phyloP scores from a whole-genome alignment of 2,329 filamentous ascomycete species.

The Hypoxylon sp. region DNA sequence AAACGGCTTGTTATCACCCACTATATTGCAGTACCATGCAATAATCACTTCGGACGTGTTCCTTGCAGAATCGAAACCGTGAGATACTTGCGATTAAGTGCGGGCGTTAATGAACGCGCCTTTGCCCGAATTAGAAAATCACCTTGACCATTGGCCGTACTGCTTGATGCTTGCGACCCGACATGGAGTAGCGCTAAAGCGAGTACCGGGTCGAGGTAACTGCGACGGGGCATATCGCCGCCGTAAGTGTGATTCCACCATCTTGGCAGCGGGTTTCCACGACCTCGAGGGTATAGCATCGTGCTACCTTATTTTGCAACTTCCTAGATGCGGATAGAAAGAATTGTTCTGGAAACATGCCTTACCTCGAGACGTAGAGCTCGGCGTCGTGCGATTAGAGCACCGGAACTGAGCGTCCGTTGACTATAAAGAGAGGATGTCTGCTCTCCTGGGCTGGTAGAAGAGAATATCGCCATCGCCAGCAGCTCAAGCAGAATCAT shows the following conservation, averaged over 20 bases:
- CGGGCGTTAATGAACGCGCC: constrained; percentile 13
- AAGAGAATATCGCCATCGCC: constrained; percentile 26
- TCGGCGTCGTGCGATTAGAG: constrained; percentile 10
- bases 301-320: constrained; percentile 19
- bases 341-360: constrained; percentile 22
- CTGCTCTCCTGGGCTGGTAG: constrained; percentile 5
- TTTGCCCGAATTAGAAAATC: constrained; percentile 27
- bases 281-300: constrained; percentile 4
- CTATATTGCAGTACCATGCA: no score
- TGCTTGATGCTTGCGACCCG: constrained; percentile 11
- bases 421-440: constrained; percentile 27
- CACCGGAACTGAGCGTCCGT: constrained; percentile 7
- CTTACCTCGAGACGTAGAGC: neutral
- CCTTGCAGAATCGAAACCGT: constrained; percentile 23
- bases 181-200: constrained; percentile 14
- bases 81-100: neutral
- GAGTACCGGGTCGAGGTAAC: constrained; percentile 20
- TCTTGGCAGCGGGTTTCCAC: constrained; percentile 26
- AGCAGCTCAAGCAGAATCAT: constrained; percentile 29
- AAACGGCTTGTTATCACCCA: constrained; percentile 27
- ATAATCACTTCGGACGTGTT: constrained; percentile 14
- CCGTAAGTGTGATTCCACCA: constrained; percentile 29
- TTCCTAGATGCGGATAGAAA: constrained; percentile 31
- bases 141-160: constrained; percentile 13
- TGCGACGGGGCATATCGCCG: constrained; percentile 30